phyloP scores from a whole-genome alignment of 2,329 filamentous ascomycete genomes.

The Neopestalotiopsis rosae region DNA sequence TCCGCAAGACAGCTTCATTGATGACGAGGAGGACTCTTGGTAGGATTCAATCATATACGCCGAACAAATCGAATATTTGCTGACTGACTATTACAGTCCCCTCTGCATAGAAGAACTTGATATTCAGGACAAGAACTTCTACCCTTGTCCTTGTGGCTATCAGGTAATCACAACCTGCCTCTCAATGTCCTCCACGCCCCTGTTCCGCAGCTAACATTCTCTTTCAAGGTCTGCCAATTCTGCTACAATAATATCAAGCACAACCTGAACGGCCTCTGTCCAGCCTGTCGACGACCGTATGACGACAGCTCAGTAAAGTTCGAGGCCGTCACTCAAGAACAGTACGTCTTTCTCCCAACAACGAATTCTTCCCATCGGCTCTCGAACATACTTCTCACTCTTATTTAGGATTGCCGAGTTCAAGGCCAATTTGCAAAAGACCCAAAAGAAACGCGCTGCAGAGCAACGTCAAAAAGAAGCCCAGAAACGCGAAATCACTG shows the following conservation, averaged over 20 bases:
- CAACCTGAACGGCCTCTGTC: constrained; percentile 96
- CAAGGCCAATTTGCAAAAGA: constrained; percentile 80
- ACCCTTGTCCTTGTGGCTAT: constrained; percentile 96
- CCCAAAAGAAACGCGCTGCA: constrained; percentile 88
- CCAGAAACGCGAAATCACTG: constrained; percentile 87
- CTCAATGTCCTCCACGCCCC: neutral
- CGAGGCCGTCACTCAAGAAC: constrained; percentile 92
- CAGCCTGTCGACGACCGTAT: constrained; percentile 94
- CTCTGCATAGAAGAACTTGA: constrained; percentile 99
- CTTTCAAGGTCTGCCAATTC: constrained; percentile 90
- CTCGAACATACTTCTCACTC: constrained; percentile 12
- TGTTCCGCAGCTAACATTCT: constrained; percentile 5
- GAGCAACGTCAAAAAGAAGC: constrained; percentile 89
- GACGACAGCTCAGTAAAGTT: constrained; percentile 97
- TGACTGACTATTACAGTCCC: constrained; percentile 64
- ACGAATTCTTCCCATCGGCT: neutral
- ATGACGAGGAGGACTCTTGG: constrained; percentile 75
- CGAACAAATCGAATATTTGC: constrained; percentile 24
- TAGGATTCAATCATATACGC: constrained; percentile 42
- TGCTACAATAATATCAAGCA: constrained; percentile 99
- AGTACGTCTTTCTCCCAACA: constrained; percentile 56
- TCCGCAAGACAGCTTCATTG: constrained; percentile 73
- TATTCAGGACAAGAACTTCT: constrained; percentile 95
- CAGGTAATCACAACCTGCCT: constrained; percentile 65
- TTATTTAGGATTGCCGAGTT: constrained; percentile 70